Conservation (phyloP, 768 basidiomycete genomes). For the Hypholoma sublateritium region DNA sequence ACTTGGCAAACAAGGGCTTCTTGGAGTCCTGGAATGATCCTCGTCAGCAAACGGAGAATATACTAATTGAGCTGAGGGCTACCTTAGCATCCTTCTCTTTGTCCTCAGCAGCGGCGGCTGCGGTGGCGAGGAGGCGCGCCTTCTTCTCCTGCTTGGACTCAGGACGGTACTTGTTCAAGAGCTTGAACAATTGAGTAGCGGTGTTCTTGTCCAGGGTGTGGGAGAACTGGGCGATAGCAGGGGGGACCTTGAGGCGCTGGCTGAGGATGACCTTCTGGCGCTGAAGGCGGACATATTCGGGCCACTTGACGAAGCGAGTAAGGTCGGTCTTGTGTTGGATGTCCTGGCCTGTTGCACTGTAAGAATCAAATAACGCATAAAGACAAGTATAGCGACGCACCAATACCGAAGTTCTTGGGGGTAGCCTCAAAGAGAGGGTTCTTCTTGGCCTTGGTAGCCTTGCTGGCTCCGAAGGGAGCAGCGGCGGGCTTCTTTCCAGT, state of each 20-base stretch:
- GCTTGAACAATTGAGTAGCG: constrained; percentile 96
- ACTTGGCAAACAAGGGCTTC: constrained; percentile 95
- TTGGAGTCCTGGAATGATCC: constrained; percentile 62
- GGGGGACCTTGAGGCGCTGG: constrained; percentile 98
- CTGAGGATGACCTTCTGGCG: constrained; percentile 97
- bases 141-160: constrained; percentile 98
- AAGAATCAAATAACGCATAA: not conserved
- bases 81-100: constrained; percentile 63
- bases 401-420: constrained; percentile 94
- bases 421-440: constrained; percentile 94
- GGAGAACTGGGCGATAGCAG: constrained; percentile 97
- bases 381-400: constrained; percentile 41
- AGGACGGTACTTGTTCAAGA: constrained; percentile 95
- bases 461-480: constrained; percentile 80
- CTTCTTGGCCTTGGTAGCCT: constrained; percentile 74
- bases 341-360: constrained; percentile 73
- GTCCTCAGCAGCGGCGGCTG: constrained; percentile 76
- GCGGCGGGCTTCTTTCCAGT: constrained; percentile 83
- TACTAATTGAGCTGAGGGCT: not conserved
- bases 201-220: constrained; percentile 99
- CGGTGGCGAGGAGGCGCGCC: constrained; percentile 78
- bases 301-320: constrained; percentile 99
- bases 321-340: constrained; percentile 87
- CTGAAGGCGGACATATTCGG: constrained; percentile 96
- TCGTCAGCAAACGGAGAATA: not conserved